Evolutionary conservation across 2,329 filamentous ascomycete species (phyloP).

Genomic region (Curvularia eragrostidis): DNA sequence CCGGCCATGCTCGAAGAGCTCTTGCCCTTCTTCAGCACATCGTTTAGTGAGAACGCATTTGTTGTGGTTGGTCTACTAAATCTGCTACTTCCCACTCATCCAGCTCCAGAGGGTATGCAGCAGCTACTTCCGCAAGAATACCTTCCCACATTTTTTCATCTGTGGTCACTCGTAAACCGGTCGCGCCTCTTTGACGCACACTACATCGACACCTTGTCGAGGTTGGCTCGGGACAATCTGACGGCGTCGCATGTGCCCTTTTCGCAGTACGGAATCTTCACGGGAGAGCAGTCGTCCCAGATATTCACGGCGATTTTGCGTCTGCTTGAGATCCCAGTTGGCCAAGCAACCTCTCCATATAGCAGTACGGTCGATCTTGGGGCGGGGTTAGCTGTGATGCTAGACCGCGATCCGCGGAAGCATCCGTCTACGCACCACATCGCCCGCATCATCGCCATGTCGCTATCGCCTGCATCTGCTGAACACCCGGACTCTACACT

Average conservation of each 20-base stretch:
- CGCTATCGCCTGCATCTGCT: slow-evolving; percentile 82
- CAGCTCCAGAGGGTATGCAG: slow-evolving; percentile 72
- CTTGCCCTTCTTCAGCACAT: slow-evolving; percentile 79
- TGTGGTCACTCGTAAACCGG: slow-evolving; percentile 92
- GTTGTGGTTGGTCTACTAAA: slow-evolving; percentile 91
- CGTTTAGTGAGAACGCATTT: slow-evolving; percentile 89
- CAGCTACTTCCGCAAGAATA: slow-evolving; percentile 88
- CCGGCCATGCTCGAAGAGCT: slow-evolving; percentile 68
- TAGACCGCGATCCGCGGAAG: slow-evolving; percentile 93
- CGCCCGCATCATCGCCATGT: slow-evolving; percentile 91
- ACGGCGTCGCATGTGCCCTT: slow-evolving; percentile 78
- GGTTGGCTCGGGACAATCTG: slow-evolving; percentile 84
- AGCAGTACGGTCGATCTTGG: slow-evolving; percentile 79
- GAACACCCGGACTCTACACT: slow-evolving; percentile 80
- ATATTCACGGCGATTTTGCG: slow-evolving; percentile 92
- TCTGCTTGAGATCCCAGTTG: slow-evolving; percentile 92
- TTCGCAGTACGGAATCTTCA: slow-evolving; percentile 87
- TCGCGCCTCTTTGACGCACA: slow-evolving; percentile 86
- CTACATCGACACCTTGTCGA: slow-evolving; percentile 88
- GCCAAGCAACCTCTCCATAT: slow-evolving; percentile 93
- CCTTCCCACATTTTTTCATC: slow-evolving; percentile 91
- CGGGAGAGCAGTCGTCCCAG: slow-evolving; percentile 85
- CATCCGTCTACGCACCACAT: slow-evolving; percentile 92
- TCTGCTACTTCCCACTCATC: slow-evolving; percentile 82
- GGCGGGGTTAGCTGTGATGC: slow-evolving; percentile 80